Base-by-base conservation (phyloP, 257 asterid species). In the Penstemon newberryi region DNA sequence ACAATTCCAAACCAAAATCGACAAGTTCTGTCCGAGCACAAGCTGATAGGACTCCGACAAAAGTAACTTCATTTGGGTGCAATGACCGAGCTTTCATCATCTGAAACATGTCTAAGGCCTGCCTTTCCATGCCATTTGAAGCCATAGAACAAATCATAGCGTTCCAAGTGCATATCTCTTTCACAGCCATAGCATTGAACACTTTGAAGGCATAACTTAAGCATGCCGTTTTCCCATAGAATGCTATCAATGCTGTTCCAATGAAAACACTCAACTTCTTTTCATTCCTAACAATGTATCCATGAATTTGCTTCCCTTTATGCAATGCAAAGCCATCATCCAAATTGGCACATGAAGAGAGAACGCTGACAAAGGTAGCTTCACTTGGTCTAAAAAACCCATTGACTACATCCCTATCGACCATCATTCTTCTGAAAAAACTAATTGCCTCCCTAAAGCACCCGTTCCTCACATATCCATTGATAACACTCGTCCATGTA, bases 401-500 rank as follows among this genome's bases (percentile, higher is more conserved):
- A 13, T 6, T 5, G 2, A 5, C 50, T 5, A 81, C 84, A 59
- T 81, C 82, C 56, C 72, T 80, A 75, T 80, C 78, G 8, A 41
- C 77, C 89, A 90, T 84, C 98, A 93, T 90, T 74, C 69, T 73
- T 67, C 25, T 70, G 42, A 88, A 90, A 66, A 80, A 57, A 56
- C 38, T 63, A 47, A 86, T 36, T 3, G 96, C 96, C 66, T 86
- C 92, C 65, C 12, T 64, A 75, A 69, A 84, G n/a, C 77, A 58
- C 75, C 80, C 79, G 42, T 80, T 90, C 69, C 73, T 80, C 9
- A 60, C 70, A 56, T 80, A 87, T 41, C 95, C 96, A 63, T 67
- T 80, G 65, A 93, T 85, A 67, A 93, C 62, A 73, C 91, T 87
- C 25, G 99, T 93, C 99, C 99, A 93, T 0, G 97, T 84, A 76